Base-by-base conservation (phyloP, 1,284 basidiomycete species). In the Tilletia horrida region DNA sequence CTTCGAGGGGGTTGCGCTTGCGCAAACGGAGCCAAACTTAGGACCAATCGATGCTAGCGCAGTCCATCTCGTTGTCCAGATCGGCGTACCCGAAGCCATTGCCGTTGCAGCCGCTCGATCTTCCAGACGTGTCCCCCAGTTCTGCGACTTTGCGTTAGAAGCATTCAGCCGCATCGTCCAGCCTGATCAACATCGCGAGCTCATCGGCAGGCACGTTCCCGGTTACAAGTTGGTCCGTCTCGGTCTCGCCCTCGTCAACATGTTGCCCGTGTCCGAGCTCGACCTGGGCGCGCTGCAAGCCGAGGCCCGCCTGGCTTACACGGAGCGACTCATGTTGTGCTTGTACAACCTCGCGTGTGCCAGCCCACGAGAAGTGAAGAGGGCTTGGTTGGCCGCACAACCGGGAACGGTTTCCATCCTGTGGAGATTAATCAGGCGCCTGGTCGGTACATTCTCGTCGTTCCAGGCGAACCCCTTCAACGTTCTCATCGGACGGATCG, bases 301-400 rank as follows among this genome's bases (percentile, higher is more conserved):
- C 43, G 85, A 86, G 69, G 76, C 85, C 23, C 91, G 91, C 86
- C 83, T 94, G 55, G 87, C 88, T 48, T 91, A 92, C 81, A 83
- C 90, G 71, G 92, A 95, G 84, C 89, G 90, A 69, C 84, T 87
- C 52, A 85, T 90, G 23, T 87, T 94, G 85, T 87, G 87, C 18
- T 86, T 96, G 47, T 97, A 96, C 84, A 89, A 90, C 43, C 84
- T 97, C 68, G 88, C 89, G 8, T 97, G 93, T 85, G 85, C 95
- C 61, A 87, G 92, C 3, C 87, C 92, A 1, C 88, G 88, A 1
- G 83, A 83, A 0, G 84, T 84, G 3, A 73, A 83, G 29, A 66
- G 81, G 0, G 88, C 89, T 8, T 97, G 93, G 85, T 85, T 95
- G 61, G 87, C 92, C 3, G 86, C 92, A 0, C 88, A 88, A 1